Conservation (phyloP, 1,284 basidiomycete species). For the Moniliophthora roreri region DNA sequence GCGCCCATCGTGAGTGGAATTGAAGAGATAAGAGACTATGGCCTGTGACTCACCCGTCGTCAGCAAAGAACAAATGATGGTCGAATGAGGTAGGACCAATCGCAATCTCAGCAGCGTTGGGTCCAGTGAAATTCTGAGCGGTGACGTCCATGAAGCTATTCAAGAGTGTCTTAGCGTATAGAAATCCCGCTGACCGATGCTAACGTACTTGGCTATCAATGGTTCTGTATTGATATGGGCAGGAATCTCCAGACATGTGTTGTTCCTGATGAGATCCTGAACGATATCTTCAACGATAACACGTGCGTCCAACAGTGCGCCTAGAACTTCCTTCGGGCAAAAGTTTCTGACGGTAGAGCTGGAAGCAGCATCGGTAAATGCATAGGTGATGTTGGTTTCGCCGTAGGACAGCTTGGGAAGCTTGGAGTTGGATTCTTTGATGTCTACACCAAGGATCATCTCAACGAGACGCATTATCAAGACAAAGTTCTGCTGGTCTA, state of each 20-base stretch:
- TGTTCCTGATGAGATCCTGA: conserved; percentile 27
- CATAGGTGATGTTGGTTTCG: neutral
- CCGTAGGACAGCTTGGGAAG: neutral
- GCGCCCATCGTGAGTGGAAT: neutral
- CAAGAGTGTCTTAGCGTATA: too few species aligned
- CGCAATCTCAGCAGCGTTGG: too few species aligned
- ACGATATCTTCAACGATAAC: conserved; percentile 50
- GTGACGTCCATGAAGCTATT: too few species aligned
- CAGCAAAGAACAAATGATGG: too few species aligned
- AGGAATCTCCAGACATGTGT: conserved; percentile 18
- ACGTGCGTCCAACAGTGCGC: conserved; percentile 46
- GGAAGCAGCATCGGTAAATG: neutral
- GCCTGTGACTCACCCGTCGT: too few species aligned
- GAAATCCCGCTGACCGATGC: too few species aligned
- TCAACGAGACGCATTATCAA: conserved; percentile 65
- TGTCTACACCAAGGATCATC: conserved; percentile 53
- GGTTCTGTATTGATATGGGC: too few species aligned
- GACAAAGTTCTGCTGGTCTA: conserved; percentile 63
- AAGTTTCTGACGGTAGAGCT: neutral
- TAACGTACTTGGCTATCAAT: too few species aligned
- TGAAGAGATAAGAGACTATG: neutral
- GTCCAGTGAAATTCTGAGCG: too few species aligned
- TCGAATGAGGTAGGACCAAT: too few species aligned
- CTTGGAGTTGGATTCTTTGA: neutral
- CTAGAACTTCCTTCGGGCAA: conserved; percentile 41